Evolutionary conservation across 208 protist species (phyloP).

Genomic region (Acanthamoeba royreba): DNA sequence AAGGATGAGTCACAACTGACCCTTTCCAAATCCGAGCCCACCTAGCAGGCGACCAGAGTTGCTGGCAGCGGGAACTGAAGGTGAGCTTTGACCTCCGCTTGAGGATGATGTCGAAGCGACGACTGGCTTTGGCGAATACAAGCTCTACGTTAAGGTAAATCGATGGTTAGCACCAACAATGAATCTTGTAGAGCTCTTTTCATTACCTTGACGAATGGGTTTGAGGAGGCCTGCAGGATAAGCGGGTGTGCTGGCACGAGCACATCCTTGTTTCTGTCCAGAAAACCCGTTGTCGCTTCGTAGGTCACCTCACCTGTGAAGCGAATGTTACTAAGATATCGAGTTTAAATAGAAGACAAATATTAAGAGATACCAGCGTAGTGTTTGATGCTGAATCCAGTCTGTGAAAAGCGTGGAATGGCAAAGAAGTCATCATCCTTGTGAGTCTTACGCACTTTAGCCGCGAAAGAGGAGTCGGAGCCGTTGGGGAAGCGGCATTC

Average conservation of each 20-base stretch:
- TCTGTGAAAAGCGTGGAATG: slow-evolving; percentile 45
- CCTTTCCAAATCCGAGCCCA: neutral
- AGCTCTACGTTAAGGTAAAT: neutral
- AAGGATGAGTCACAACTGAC: neutral
- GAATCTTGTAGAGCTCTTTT: neutral
- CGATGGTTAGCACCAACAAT: neutral
- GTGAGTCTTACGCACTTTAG: slow-evolving; percentile 61
- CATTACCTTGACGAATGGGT: neutral
- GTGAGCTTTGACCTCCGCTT: neutral
- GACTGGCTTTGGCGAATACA: neutral
- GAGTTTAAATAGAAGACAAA: slow-evolving; percentile 30
- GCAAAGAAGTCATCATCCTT: slow-evolving; percentile 50
- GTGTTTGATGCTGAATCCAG: slow-evolving; percentile 89
- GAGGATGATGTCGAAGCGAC: neutral
- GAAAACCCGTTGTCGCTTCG: slow-evolving; percentile 62
- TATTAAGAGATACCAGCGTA: slow-evolving; percentile 89
- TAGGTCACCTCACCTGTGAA: neutral
- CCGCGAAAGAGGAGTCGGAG: neutral
- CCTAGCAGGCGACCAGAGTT: neutral
- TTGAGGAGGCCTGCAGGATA: neutral
- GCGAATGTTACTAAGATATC: neutral
- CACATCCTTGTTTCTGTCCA: slow-evolving; percentile 81
- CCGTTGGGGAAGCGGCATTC: slow-evolving; percentile 80
- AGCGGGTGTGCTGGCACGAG: neutral
- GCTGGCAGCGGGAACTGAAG: neutral